Conservation (phyloP, 2,329 filamentous ascomycete species). For the Talaromyces verruculosus region DNA sequence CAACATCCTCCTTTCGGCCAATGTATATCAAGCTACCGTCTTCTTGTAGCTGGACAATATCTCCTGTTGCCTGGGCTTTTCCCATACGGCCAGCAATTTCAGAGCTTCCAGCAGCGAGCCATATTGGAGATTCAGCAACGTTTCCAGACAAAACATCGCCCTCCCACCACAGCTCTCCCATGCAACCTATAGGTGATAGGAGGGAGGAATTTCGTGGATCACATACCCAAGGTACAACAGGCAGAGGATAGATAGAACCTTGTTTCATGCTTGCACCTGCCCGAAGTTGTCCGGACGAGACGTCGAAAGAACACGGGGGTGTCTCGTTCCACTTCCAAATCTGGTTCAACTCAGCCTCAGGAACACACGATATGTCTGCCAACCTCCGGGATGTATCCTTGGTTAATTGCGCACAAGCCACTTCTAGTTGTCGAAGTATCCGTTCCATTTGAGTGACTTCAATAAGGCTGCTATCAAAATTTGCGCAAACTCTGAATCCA, state of each 20-base stretch:
- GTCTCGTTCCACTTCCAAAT: slow-evolving; percentile 48
- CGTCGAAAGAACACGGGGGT: slow-evolving; percentile 38
- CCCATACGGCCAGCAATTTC: background rate
- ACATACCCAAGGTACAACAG: slow-evolving; percentile 36
- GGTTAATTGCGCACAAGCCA: slow-evolving; percentile 21
- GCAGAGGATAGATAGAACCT: slow-evolving; percentile 34
- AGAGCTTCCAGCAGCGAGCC: slow-evolving; percentile 6
- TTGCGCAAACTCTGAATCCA: slow-evolving; percentile 47
- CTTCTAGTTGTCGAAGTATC: slow-evolving; percentile 39
- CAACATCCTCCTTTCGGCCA: slow-evolving; percentile 34
- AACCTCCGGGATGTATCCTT: slow-evolving; percentile 30
- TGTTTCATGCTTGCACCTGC: background rate
- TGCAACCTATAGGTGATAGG: slow-evolving; percentile 45
- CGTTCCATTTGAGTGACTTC: slow-evolving; percentile 39
- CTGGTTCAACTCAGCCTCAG: slow-evolving; percentile 39
- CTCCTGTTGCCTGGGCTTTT: slow-evolving; percentile 33
- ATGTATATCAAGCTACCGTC: slow-evolving; percentile 36
- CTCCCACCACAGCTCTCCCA: slow-evolving; percentile 51
- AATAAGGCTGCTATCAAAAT: slow-evolving; percentile 44
- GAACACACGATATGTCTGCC: slow-evolving; percentile 41
- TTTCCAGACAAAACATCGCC: slow-evolving; percentile 38
- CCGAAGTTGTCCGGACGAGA: slow-evolving; percentile 23
- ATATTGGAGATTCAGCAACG: slow-evolving; percentile 23
- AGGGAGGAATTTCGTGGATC: slow-evolving; percentile 39
- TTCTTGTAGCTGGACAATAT: slow-evolving; percentile 35